phyloP scores from a whole-genome alignment of 805 yeast species.

The Lipomyces chichibuensis region DNA sequence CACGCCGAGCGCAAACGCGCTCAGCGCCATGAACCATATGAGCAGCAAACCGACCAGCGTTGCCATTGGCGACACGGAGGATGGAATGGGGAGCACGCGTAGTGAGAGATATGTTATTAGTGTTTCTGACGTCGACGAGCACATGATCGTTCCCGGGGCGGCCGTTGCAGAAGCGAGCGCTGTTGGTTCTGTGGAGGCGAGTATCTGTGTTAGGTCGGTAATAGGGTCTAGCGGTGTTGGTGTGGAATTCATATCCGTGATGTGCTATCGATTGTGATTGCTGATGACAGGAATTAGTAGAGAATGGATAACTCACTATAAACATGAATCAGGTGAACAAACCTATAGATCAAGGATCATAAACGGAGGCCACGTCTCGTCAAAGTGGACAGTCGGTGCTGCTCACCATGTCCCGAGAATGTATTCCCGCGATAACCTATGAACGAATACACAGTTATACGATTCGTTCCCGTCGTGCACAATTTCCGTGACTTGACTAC shows the following conservation, averaged over 20 bases:
- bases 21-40: constrained; percentile 5
- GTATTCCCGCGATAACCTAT: too few species aligned
- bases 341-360: not conserved
- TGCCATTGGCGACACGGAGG: not conserved
- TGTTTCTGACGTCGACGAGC: not conserved
- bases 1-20: not conserved
- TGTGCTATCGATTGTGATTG: not conserved
- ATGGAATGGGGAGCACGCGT: not conserved
- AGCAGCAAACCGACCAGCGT: not conserved
- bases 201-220: not conserved
- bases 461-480: too few species aligned
- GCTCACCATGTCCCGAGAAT: not conserved
- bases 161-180: not conserved
- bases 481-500: too few species aligned
- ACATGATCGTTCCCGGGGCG: not conserved
- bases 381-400: not conserved
- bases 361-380: too few species aligned
- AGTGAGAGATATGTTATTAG: constrained; percentile 1
- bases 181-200: not conserved
- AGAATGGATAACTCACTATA: not conserved
- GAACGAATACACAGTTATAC: too few species aligned
- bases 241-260: not conserved
- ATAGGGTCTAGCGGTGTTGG: not conserved
- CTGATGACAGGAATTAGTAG: not conserved
- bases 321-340: not conserved